Evolutionary conservation across 2,329 filamentous ascomycete genomes (phyloP).

Genomic region (Escovopsis weberi): DNA sequence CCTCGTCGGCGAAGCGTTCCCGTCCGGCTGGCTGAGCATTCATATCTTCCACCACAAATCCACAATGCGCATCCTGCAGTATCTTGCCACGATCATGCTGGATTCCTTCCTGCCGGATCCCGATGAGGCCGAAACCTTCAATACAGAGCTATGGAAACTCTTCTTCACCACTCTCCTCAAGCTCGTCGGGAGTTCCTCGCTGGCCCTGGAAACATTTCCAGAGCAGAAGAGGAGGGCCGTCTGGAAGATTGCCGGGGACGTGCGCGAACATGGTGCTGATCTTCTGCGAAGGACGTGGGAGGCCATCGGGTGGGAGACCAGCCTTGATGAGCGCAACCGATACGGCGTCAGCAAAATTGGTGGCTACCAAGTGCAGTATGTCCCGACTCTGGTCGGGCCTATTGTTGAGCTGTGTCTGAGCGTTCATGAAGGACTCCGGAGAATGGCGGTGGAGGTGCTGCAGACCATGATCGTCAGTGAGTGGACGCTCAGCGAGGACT

Average conservation of each 20-base stretch:
- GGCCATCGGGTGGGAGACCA: slow-evolving; percentile 91
- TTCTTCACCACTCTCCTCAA: slow-evolving; percentile 85
- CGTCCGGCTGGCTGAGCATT: slow-evolving; percentile 77
- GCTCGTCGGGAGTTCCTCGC: slow-evolving; percentile 73
- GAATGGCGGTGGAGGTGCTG: slow-evolving; percentile 81
- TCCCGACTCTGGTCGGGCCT: slow-evolving; percentile 77
- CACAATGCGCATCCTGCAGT: slow-evolving; percentile 72
- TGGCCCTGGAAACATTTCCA: slow-evolving; percentile 88
- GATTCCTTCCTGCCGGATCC: slow-evolving; percentile 75
- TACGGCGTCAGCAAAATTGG: slow-evolving; percentile 78
- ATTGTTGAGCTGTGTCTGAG: slow-evolving; percentile 91
- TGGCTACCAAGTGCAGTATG: slow-evolving; percentile 96
- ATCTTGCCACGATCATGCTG: slow-evolving; percentile 65
- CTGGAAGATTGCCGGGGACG: slow-evolving; percentile 97
- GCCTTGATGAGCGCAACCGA: slow-evolving; percentile 57
- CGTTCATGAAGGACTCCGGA: slow-evolving; percentile 79
- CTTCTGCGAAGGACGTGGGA: slow-evolving; percentile 80
- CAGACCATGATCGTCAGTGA: slow-evolving; percentile 98
- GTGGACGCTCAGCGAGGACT: slow-evolving; percentile 88
- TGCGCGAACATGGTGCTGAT: slow-evolving; percentile 80
- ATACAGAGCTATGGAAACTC: slow-evolving; percentile 83
- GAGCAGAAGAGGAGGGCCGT: slow-evolving; percentile 93
- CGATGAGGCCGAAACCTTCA: slow-evolving; percentile 82
- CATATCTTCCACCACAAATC: slow-evolving; percentile 89
- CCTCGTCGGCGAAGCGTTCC: slow-evolving; percentile 78